Evolutionary conservation across 164 flowering plant species (phyloP), one percentile per base, ranked within the genome.

Genomic region (Nelumbo lutea): DNA sequence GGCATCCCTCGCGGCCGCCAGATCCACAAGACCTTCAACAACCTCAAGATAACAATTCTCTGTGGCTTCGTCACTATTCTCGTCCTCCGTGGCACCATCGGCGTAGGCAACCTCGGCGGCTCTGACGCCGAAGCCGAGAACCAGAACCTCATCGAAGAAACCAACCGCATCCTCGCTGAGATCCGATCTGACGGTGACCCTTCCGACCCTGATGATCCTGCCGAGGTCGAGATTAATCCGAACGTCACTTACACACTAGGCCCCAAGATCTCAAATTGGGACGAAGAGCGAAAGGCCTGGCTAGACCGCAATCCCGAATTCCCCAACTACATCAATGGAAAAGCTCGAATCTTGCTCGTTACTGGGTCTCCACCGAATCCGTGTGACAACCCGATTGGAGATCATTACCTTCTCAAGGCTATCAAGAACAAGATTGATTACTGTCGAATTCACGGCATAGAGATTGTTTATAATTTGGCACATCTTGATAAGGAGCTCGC

Each of bases 391-490:
- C 70, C 98, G 1, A 88, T 89, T 42, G 97, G 98, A 2, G 98
- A 93, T 65, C 98, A 90, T 81, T 93, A 88, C 53, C 73, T 93
- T 63, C 71, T 93, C 71, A 93, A 90, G 55, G 59, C 86, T 0
- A 71, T 84, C 11, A 93, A 93, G 89, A 93, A 93, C 70, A 90
- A 93, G 87, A 89, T 90, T 61, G 98, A 93, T 70, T 93, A 93
- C 51, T 89, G 96, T 70, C 79, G 98, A 59, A 53, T 93, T 56
- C 98, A 93, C 72, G 96, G 97, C 60, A 90, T 89, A 61, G 97
- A 93, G 74, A 85, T 93, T 68, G 81, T 90, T 42, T 89, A 90
- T 61, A 90, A 89, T 64, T 75, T 89, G 83, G 98, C 98, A 10
- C 88, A 89, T 80, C 77, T 93, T 43, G 96, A 91, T 76, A 84